Conservation (phyloP, 1,139 yeast species). For the Magnusiomyces tetraspermus region DNA sequence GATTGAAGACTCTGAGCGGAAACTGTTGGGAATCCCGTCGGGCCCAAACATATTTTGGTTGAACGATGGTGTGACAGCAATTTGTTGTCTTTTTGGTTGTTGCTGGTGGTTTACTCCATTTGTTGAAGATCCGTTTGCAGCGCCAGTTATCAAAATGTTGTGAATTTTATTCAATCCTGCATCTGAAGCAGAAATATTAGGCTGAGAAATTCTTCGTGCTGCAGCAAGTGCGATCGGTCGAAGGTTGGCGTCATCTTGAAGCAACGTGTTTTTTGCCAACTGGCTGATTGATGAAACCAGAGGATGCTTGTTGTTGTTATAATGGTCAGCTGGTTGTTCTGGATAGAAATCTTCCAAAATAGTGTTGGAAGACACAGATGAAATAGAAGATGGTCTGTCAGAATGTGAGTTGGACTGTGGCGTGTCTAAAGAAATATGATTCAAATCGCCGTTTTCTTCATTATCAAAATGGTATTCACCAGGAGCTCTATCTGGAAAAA, state of each 20-base stretch:
- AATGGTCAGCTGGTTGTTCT: neutral
- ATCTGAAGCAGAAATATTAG: neutral
- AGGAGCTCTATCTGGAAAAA: neutral
- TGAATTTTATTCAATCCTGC: neutral
- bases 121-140: neutral
- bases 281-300: no score
- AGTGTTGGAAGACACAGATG: neutral
- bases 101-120: no score
- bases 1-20: neutral
- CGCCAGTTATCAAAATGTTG: neutral
- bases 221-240: neutral
- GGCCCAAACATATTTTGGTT: neutral
- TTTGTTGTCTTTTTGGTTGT: neutral
- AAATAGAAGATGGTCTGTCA: neutral
- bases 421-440: neutral
- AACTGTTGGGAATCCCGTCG: neutral
- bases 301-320: no score
- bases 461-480: neutral
- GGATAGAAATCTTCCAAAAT: neutral
- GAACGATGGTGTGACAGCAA: neutral
- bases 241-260: neutral
- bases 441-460: neutral
- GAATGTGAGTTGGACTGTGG: neutral
- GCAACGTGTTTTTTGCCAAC: no score
- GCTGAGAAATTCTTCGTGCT: neutral